These are phyloP conservation scores for Craterostigma plantagineum DNA, from an alignment of 257 asterid genomes.

Conservation along the genomic window DNA sequence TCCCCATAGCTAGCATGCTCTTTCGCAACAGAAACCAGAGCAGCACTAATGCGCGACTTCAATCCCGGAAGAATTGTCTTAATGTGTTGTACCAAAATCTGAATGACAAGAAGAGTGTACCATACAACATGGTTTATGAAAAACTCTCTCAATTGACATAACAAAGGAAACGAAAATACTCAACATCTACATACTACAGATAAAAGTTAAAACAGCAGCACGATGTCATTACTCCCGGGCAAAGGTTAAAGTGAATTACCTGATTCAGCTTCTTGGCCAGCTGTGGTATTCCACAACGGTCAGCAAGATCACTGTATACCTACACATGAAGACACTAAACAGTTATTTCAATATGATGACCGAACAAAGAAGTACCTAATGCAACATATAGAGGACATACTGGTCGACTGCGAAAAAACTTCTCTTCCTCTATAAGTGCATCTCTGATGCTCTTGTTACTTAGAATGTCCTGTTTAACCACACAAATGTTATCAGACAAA, in stretches of 20 bases:
- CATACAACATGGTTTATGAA: no score
- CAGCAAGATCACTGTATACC: constrained; percentile 84
- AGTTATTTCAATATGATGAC: constrained; percentile 4
- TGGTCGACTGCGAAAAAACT: constrained; percentile 67
- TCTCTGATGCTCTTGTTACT: constrained; percentile 65
- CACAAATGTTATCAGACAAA: not conserved
- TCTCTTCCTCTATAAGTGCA: constrained; percentile 83
- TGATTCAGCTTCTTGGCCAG: constrained; percentile 97
- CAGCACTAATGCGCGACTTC: constrained; percentile 65
- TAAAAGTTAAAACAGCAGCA: constrained; percentile 2
- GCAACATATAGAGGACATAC: constrained; percentile 24
- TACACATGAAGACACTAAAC: constrained; percentile 14
- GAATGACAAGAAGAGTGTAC: constrained; percentile 8
- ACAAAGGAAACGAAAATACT: not conserved
- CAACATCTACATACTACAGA: not conserved
- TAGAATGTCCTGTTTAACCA: constrained; percentile 53
- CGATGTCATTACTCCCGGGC: not conserved
- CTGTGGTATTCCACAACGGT: constrained; percentile 89
- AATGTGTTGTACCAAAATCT: constrained; percentile 85
- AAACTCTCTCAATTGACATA: not conserved
- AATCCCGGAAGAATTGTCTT: constrained; percentile 76
- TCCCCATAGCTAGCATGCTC: constrained; percentile 96
- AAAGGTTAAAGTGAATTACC: constrained; percentile 16
- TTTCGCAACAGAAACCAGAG: constrained; percentile 67
- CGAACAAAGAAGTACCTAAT: constrained; percentile 8